A percentile compares a stretch with the other conserved stretches of the same genome.
These are phyloP conservation scores for Cordyceps tenuipes DNA, from an alignment of 2,329 filamentous ascomycete genomes.

Conservation along the genomic window DNA sequence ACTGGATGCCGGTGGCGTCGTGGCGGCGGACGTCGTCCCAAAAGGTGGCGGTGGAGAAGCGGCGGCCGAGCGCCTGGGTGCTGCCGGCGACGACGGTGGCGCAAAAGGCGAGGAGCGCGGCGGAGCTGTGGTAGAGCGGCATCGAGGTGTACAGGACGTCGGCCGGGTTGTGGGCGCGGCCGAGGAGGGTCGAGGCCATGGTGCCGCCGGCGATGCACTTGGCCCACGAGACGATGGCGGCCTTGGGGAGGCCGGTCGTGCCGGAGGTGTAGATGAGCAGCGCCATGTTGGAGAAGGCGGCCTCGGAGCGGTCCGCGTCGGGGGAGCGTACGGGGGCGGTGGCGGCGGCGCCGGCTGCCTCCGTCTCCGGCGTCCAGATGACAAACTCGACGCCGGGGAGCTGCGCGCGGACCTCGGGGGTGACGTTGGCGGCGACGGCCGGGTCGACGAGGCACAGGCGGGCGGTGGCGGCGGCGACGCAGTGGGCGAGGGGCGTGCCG, in stretches of 20 bases:
- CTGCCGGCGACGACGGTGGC: conserved; percentile 51
- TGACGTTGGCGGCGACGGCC: conserved; percentile 45
- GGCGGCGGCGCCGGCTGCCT: conserved; percentile 41
- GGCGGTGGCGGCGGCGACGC: conserved; percentile 58
- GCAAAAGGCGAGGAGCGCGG: conserved; percentile 59
- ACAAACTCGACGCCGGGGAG: conserved; percentile 47
- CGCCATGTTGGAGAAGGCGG: conserved; percentile 49
- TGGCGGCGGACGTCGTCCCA: conserved; percentile 67
- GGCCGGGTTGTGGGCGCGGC: conserved; percentile 42
- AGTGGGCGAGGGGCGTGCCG: conserved; percentile 64
- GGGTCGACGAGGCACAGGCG: conserved; percentile 63
- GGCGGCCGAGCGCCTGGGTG: conserved; percentile 64
- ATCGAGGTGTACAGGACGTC: conserved; percentile 78
- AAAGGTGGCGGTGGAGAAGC: conserved; percentile 70
- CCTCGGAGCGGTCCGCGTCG: conserved; percentile 46
- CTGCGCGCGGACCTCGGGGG: conserved; percentile 46
- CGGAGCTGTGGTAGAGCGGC: conserved; percentile 84
- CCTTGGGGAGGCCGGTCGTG: conserved; percentile 77
- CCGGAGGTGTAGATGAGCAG: conserved; percentile 79
- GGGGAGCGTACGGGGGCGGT: conserved; percentile 48
- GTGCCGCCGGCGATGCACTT: conserved; percentile 49
- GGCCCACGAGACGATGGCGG: conserved; percentile 65
- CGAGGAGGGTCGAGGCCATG: conserved; percentile 48
- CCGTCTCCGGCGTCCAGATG: conserved; percentile 50
- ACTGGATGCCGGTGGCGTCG: conserved; percentile 70